Conservation (phyloP, 768 basidiomycete species). For the Kwoniella europaea region DNA sequence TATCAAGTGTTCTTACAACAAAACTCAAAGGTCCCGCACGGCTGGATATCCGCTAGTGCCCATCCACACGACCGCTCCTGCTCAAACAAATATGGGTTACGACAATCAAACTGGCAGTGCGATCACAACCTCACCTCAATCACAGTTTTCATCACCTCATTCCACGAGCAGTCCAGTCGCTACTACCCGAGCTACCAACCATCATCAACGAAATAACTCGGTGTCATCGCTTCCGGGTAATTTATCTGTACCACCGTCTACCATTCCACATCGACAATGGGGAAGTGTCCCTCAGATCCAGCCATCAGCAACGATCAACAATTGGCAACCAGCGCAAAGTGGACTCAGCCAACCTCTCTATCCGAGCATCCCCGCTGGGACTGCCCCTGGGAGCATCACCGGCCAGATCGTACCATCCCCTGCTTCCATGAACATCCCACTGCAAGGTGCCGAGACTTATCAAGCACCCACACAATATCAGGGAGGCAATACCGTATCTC, state of each 20-base stretch:
- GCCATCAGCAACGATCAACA: not conserved
- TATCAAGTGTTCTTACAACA: conserved; percentile 45
- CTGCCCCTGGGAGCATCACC: conserved; percentile 13
- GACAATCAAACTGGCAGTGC: not conserved
- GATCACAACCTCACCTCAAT: conserved; percentile 33
- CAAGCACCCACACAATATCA: not conserved
- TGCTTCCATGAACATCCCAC: not conserved
- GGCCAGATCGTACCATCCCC: conserved; percentile 13
- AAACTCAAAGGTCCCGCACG: conserved; percentile 33
- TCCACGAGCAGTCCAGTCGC: conserved; percentile 27
- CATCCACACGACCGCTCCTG: not conserved
- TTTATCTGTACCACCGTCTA: not conserved
- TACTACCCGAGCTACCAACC: not conserved
- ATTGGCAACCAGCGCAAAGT: not conserved
- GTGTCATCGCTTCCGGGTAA: conserved; percentile 17
- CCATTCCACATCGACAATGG: conserved; percentile 3
- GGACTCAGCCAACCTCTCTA: not conserved
- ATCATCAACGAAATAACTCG: conserved; percentile 21
- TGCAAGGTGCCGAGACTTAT: not conserved
- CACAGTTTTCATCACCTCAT: conserved; percentile 43
- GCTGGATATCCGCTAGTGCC: conserved; percentile 21
- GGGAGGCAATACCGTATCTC: not conserved
- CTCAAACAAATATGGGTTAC: not conserved
- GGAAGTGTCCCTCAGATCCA: conserved; percentile 1
- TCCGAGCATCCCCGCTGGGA: not conserved